phyloP scores from a whole-genome alignment of 1,139 yeast genomes.

The Pichia sp. region DNA sequence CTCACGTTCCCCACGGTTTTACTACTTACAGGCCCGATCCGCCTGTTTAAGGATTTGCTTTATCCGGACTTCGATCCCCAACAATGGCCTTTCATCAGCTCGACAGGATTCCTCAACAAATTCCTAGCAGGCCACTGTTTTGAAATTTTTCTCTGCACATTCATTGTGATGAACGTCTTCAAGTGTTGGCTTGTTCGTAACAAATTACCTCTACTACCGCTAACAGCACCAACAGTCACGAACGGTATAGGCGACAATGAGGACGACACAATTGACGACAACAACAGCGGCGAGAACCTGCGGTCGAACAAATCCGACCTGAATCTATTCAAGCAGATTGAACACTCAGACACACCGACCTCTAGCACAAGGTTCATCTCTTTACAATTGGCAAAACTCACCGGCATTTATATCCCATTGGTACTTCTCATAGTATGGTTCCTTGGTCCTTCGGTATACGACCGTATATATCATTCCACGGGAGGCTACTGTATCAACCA shows the following conservation, averaged over 20 bases:
- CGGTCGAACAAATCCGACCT: slow-evolving; percentile 4
- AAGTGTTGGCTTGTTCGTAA: slow-evolving; percentile 7
- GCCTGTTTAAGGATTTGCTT: slow-evolving; percentile 12
- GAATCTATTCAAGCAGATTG: slow-evolving; percentile 7
- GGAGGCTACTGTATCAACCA: slow-evolving; percentile 41
- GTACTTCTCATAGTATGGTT: slow-evolving; percentile 28
- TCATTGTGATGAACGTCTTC: slow-evolving; percentile 1
- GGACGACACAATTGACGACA: not conserved
- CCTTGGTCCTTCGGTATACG: slow-evolving; percentile 44
- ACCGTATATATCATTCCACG: slow-evolving; percentile 36
- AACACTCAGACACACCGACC: not conserved
- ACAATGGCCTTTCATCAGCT: slow-evolving; percentile 18
- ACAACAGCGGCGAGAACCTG: not conserved
- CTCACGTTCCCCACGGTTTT: slow-evolving; percentile 7
- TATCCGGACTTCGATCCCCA: slow-evolving; percentile 17
- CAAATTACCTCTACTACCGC: slow-evolving; percentile 5
- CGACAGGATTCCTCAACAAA: slow-evolving; percentile 25
- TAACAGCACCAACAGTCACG: not conserved
- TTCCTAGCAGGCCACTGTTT: slow-evolving; percentile 29
- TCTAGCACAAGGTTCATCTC: not conserved
- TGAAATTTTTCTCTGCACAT: slow-evolving; percentile 16
- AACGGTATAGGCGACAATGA: not conserved
- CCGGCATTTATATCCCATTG: slow-evolving; percentile 21
- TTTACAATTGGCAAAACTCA: slow-evolving; percentile 15
- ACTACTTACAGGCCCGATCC: slow-evolving; percentile 6